phyloP scores from a whole-genome alignment of 345 rosid genomes.

The Citrus inodora region DNA sequence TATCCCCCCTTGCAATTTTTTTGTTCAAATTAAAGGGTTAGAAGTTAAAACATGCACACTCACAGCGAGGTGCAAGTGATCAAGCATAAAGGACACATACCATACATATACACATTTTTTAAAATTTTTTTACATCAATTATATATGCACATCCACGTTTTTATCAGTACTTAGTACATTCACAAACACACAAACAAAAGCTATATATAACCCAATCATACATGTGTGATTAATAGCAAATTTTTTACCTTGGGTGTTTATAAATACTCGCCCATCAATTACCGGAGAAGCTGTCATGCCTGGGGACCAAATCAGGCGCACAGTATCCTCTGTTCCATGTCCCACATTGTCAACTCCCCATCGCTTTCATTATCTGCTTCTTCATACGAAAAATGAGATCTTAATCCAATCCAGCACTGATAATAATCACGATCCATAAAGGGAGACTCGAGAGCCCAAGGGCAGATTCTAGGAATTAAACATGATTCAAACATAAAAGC shows the following conservation, averaged over 20 bases:
- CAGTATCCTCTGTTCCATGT: neutral
- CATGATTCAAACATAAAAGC: conserved; percentile 97
- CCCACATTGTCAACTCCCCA: conserved; percentile 3
- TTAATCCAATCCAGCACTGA: conserved; percentile 92
- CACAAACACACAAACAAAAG: neutral
- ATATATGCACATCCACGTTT: neutral
- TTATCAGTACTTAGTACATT: neutral
- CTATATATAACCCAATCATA: neutral
- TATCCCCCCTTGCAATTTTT: too few species aligned
- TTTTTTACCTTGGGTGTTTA: neutral
- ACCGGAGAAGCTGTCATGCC: neutral
- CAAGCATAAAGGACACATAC: too few species aligned
- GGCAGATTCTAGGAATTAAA: conserved; percentile 82
- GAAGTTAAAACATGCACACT: too few species aligned
- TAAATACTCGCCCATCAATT: neutral
- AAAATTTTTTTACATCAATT: neutral
- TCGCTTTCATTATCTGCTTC: conserved; percentile 3
- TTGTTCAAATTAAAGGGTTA: too few species aligned
- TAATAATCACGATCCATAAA: conserved; percentile 68
- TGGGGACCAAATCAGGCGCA: neutral
- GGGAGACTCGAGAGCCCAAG: conserved; percentile 82
- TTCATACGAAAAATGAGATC: conserved; percentile 65
- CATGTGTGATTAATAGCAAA: neutral
- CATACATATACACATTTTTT: neutral
- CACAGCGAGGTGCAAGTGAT: too few species aligned